These are phyloP conservation scores for Linaria vulgaris DNA, from an alignment of 257 asterid species.

Conservation along the genomic window DNA sequence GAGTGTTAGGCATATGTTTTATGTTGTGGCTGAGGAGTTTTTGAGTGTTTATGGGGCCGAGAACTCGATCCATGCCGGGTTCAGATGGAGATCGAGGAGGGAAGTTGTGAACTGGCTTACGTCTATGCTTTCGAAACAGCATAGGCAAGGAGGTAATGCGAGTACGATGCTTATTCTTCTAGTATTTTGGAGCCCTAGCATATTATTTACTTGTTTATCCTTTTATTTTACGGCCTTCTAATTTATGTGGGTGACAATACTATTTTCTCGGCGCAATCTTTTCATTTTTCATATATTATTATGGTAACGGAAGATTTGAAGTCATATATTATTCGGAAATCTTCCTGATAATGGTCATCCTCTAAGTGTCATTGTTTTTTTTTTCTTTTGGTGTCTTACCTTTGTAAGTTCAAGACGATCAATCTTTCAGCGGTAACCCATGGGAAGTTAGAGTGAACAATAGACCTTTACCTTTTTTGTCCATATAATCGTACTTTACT, in stretches of 20 bases:
- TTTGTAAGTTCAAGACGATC: background rate
- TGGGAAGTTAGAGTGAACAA: no score
- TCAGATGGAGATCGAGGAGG: constrained; percentile 91
- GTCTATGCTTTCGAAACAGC: constrained; percentile 89
- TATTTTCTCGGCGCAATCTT: background rate
- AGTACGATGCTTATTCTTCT: constrained; percentile 42
- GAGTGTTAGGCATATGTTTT: constrained; percentile 91
- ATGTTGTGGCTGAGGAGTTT: constrained; percentile 86
- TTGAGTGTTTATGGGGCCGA: constrained; percentile 67
- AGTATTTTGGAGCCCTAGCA: background rate
- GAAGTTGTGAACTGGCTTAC: constrained; percentile 95
- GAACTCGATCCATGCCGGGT: constrained; percentile 66
- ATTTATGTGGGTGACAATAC: background rate
- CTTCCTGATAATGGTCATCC: no score
- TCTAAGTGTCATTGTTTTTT: no score
- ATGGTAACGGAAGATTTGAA: constrained; percentile 9
- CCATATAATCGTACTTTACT: no score
- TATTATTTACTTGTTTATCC: constrained; percentile 5
- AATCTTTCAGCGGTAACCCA: background rate
- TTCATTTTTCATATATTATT: background rate
- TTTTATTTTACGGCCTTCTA: background rate
- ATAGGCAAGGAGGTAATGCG: constrained; percentile 52
- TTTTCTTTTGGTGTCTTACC: no score
- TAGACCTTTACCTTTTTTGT: no score
- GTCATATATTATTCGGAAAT: background rate